phyloP scores from a whole-genome alignment of 768 basidiomycete species.

The Suillus brevipes region DNA sequence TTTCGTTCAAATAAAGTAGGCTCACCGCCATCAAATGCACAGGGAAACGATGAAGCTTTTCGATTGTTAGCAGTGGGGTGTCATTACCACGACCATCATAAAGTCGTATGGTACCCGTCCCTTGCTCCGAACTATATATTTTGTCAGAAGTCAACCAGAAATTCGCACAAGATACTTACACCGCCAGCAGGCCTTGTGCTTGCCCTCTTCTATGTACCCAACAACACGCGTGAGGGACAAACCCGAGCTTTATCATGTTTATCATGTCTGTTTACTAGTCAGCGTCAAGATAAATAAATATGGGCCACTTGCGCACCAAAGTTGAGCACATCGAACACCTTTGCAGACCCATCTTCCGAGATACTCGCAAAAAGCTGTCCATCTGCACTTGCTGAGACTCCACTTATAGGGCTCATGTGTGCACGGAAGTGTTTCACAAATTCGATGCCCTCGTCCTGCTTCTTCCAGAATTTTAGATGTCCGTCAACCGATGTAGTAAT shows the following conservation, averaged over 20 bases:
- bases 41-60: slow-evolving; percentile 80
- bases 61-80: slow-evolving; percentile 71
- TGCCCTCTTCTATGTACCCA: slow-evolving; percentile 94
- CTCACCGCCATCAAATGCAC: slow-evolving; percentile 90
- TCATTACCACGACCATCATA: slow-evolving; percentile 92
- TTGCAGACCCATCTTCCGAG: slow-evolving; percentile 87
- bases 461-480: slow-evolving; percentile 98
- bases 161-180: slow-evolving; percentile 51
- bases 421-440: slow-evolving; percentile 99
- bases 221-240: slow-evolving; percentile 83
- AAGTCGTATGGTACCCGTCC: slow-evolving; percentile 73
- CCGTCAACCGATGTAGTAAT: slow-evolving; percentile 96
- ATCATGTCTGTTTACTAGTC: slow-evolving; percentile 79
- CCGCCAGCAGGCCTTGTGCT: slow-evolving; percentile 83
- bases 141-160: slow-evolving; percentile 18
- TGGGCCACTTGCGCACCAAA: slow-evolving; percentile 67
- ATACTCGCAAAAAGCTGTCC: slow-evolving; percentile 91
- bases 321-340: slow-evolving; percentile 97
- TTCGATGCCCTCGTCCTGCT: slow-evolving; percentile 92
- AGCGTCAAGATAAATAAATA: background rate
- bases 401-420: slow-evolving; percentile 75
- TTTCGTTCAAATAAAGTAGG: slow-evolving; percentile 12
- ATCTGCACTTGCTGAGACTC: slow-evolving; percentile 85
- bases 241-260: slow-evolving; percentile 92
- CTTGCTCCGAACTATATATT: slow-evolving; percentile 68